Base-by-base conservation (phyloP, 1,284 basidiomycete species). In the Inonotus hispidus region DNA sequence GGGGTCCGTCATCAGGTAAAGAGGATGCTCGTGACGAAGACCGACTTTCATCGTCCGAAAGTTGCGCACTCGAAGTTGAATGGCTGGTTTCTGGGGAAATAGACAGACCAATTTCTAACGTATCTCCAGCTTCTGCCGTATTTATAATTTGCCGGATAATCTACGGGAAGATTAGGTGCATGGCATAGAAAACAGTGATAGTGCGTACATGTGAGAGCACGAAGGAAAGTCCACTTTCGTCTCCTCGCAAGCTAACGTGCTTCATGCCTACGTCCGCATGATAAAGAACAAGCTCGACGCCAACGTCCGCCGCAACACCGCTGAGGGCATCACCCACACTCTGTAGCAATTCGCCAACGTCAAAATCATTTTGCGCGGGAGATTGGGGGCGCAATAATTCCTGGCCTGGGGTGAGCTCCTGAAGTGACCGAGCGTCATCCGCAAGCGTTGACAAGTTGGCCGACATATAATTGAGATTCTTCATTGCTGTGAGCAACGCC, bases 401-500 rank as follows among this genome's bases (percentile, higher is more conserved):
- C 29, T 39, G 52, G 21, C n/a, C 14, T 19, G 56, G 16, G 3
- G 50, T 43, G 38, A 41, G 23, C 10, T 35, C 41, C 16, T 41
- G 53, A 29, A 43, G 46, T 27, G 19, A 14, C 46, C 61, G 61
- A 59, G 63, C 47, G 27, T 63, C 57, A 2, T 65, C 56, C 60
- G 75, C 78, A 65, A 87, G 77, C 10, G 78, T 71, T 13, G 74
- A 67, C 82, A 90, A 85, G 71, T 95, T 90, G 13, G 90, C 90
- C 1, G 90, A 90, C 67, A 95, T 83, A 69, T 92, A 95, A 71
- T 95, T 95, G 64, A 96, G 82, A 65, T 89, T 90, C 74, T 92
- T 92, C 90, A 95, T 91, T 32, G 88, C 83, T 3, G 91, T 91
- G 69, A 95, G 83, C 70, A 96, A 81, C 23, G 92, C 90, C n/a